Evolutionary conservation across 2,329 filamentous ascomycete genomes (phyloP).

Genomic region (Pyricularia sp.): DNA sequence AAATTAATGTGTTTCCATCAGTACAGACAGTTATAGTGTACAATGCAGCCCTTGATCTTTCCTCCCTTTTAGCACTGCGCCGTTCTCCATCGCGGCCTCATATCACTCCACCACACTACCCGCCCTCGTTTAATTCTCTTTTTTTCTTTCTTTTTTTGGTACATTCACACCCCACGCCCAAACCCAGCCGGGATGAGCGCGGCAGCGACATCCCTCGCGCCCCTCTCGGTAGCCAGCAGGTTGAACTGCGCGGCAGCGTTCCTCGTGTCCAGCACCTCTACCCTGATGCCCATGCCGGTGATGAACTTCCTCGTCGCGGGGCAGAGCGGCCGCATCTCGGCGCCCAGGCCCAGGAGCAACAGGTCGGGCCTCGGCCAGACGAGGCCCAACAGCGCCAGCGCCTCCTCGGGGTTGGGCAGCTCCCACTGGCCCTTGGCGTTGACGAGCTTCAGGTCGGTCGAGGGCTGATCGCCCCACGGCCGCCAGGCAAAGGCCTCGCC

Average conservation of each 20-base stretch:
- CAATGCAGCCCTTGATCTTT: not conserved
- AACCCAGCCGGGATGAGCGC: constrained; percentile 73
- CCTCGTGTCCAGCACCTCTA: constrained; percentile 85
- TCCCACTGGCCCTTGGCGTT: constrained; percentile 80
- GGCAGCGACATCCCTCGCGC: constrained; percentile 75
- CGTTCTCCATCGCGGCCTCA: not conserved
- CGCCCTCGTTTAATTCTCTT: not conserved
- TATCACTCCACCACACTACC: not conserved
- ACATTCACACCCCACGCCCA: not conserved
- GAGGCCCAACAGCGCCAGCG: constrained; percentile 66
- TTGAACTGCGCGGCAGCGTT: constrained; percentile 96
- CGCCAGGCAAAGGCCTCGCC: constrained; percentile 86
- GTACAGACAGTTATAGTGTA: not conserved
- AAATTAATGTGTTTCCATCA: not conserved
- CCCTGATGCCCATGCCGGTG: constrained; percentile 67
- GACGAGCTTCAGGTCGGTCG: constrained; percentile 30
- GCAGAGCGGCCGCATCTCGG: constrained; percentile 64
- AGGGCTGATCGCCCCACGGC: constrained; percentile 50
- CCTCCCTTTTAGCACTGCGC: not conserved
- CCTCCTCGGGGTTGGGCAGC: constrained; percentile 43
- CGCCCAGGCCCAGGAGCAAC: constrained; percentile 80
- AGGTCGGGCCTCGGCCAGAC: constrained; percentile 89
- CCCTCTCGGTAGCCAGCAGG: constrained; percentile 85
- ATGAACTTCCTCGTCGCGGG: constrained; percentile 65
- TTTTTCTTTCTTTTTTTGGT: not conserved